Percentiles rank a stretch among this genome's conserved stretches.
Conservation (phyloP, 2,329 filamentous ascomycete genomes). For the Berkeleyomyces rouxiae region DNA sequence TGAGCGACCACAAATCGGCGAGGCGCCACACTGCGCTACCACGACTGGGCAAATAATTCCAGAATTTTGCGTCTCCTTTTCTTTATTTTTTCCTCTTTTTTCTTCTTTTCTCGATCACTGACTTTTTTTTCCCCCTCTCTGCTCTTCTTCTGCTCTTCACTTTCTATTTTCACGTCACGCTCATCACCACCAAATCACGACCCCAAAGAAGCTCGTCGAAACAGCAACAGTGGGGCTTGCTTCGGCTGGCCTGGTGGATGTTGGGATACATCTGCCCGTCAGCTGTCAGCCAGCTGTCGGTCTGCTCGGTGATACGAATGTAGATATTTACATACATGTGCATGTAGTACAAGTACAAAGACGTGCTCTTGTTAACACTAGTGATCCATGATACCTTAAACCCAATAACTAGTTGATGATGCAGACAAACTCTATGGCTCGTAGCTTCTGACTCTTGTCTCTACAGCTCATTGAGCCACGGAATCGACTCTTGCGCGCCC, state of each 20-base stretch:
- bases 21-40: neutral
- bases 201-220: constrained; percentile 10
- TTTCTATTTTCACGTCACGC: neutral
- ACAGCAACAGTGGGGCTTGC: neutral
- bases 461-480: constrained; percentile 13
- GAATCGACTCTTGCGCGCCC: constrained; percentile 14
- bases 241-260: neutral
- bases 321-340: too few species aligned
- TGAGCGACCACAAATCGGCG: neutral
- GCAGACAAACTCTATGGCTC: neutral
- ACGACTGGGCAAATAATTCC: too few species aligned
- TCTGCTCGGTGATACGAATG: neutral
- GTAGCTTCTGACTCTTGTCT: neutral
- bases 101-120: neutral
- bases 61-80: neutral
- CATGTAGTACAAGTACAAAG: too few species aligned
- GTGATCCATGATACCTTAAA: neutral
- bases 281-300: neutral
- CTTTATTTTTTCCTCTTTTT: neutral
- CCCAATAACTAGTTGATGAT: neutral
- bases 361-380: too few species aligned
- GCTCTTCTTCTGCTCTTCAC: neutral
- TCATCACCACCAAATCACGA: neutral
- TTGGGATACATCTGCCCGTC: neutral
- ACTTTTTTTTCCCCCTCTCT: neutral